Conservation (phyloP, 805 yeast species). For the Alloascoidea africana region DNA sequence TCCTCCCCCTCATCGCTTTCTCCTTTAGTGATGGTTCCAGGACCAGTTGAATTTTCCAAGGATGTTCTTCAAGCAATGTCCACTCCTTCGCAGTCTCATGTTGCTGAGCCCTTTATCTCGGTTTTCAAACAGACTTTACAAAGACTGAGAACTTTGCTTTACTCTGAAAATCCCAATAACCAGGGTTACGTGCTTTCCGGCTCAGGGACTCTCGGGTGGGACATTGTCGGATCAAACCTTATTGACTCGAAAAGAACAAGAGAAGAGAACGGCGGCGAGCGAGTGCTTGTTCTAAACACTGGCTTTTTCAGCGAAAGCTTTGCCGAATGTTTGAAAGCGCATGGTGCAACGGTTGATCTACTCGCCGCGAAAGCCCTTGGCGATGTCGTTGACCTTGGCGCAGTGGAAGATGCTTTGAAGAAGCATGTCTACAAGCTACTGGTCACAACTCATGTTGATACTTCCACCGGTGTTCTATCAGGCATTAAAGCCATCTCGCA, state of each 20-base stretch:
- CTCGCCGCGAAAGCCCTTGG: conserved; percentile 45
- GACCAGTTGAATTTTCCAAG: conserved; percentile 55
- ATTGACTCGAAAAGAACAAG: conserved; percentile 18
- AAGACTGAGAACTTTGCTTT: conserved; percentile 48
- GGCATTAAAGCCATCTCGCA: conserved; percentile 38
- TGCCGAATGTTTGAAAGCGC: conserved; percentile 45
- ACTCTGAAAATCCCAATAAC: conserved; percentile 37
- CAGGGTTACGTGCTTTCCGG: conserved; percentile 59
- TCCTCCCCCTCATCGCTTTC: no score
- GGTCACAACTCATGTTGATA: conserved; percentile 71
- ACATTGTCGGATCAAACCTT: conserved; percentile 51
- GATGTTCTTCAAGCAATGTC: conserved; percentile 51
- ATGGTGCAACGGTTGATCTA: conserved; percentile 49
- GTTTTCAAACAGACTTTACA: conserved; percentile 46
- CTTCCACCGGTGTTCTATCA: conserved; percentile 63
- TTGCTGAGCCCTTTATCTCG: conserved; percentile 52
- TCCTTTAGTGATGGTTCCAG: conserved; percentile 45
- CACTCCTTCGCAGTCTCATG: conserved; percentile 57
- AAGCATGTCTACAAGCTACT: conserved; percentile 35
- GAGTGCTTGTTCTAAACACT: conserved; percentile 53
- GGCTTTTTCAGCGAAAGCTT: conserved; percentile 68
- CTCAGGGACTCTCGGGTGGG: conserved; percentile 79
- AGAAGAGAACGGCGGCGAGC: conserved; percentile 30
- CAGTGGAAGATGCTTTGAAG: conserved; percentile 31
- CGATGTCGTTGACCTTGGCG: conserved; percentile 34